Percentiles rank a stretch among this genome's conserved stretches.
Conservation (phyloP, 2,329 filamentous ascomycete species). For the Talaromyces sp. region DNA sequence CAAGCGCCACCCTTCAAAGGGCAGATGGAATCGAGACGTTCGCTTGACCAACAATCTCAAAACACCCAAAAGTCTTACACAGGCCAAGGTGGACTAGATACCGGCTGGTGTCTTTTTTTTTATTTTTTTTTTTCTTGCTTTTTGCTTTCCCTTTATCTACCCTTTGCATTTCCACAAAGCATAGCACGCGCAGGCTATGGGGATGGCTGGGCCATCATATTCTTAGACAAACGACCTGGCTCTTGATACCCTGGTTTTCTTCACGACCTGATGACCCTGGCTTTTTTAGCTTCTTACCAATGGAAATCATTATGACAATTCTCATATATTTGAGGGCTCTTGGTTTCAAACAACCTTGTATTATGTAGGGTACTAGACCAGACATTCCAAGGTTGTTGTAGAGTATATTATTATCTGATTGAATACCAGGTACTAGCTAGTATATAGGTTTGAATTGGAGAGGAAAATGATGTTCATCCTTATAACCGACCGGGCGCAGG, state of each 20-base stretch:
- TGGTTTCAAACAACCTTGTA: no score
- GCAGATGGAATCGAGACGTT: constrained; percentile 61
- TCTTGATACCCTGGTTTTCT: constrained; percentile 5
- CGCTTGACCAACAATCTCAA: constrained; percentile 80
- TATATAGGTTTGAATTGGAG: no score
- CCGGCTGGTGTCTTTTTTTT: no score
- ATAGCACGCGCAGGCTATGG: not conserved
- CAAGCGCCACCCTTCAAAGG: constrained; percentile 79
- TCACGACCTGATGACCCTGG: not conserved
- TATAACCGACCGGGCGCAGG: no score
- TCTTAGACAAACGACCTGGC: not conserved
- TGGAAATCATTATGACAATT: not conserved
- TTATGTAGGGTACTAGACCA: no score
- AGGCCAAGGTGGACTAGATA: constrained; percentile 74
- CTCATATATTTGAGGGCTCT: not conserved
- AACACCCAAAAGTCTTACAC: constrained; percentile 69
- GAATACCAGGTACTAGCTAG: no score
- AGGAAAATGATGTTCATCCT: no score
- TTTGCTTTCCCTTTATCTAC: not conserved
- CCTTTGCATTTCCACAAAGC: not conserved
- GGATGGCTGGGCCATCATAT: not conserved
- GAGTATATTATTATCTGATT: no score
- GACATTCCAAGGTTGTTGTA: no score
- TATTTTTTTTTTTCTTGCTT: no score
- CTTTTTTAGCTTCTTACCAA: not conserved